phyloP scores from a whole-genome alignment of 176 grass and related monocot species.

The Lolium perenne region DNA sequence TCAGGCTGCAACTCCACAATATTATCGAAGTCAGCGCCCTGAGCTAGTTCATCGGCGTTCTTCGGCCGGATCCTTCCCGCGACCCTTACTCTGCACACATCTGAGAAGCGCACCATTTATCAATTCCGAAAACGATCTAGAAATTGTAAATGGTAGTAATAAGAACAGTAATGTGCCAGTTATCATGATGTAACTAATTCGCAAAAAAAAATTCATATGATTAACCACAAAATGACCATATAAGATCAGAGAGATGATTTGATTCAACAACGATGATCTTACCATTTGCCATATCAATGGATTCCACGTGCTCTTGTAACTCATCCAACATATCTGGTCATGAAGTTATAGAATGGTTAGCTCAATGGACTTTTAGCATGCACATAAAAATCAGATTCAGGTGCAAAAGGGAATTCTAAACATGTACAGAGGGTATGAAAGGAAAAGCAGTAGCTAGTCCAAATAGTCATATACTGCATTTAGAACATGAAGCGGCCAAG shows the following conservation, averaged over 20 bases:
- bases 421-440: not conserved
- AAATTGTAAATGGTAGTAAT: no score
- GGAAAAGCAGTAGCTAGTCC: not conserved
- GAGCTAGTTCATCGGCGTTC: no score
- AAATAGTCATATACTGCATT: not conserved
- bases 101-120: no score
- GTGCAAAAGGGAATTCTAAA: not conserved
- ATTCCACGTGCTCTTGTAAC: constrained; percentile 79
- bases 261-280: constrained; percentile 21
- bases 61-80: no score
- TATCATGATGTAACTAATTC: no score
- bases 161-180: no score
- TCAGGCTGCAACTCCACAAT: no score
- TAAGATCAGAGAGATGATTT: not conserved
- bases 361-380: not conserved
- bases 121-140: no score
- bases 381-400: not conserved
- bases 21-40: no score
- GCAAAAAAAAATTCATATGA: not conserved
- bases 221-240: not conserved
- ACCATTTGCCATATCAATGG: constrained; percentile 83
- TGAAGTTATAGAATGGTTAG: not conserved
- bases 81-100: no score
- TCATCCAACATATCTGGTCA: constrained; percentile 79
- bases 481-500: not conserved